phyloP scores from a whole-genome alignment of 805 yeast species.

The Tetrapisispora namnaoensis region DNA sequence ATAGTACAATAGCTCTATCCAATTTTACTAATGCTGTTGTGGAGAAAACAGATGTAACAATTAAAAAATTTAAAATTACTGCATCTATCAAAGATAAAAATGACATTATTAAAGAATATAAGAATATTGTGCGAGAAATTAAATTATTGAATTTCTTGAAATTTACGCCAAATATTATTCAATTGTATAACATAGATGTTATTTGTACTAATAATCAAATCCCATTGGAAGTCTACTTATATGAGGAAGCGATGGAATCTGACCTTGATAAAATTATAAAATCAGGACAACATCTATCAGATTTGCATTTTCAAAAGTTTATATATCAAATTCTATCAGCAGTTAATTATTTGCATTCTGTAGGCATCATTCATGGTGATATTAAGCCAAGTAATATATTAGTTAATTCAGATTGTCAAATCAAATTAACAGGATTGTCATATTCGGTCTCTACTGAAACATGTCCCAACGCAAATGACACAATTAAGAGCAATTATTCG shows the following conservation, averaged over 20 bases:
- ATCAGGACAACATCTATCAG: constrained; percentile 86
- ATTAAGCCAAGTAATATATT: constrained; percentile 87
- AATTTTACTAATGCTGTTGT: constrained; percentile 1
- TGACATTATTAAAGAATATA: constrained; percentile 22
- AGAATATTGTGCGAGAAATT: constrained; percentile 83
- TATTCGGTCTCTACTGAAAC: constrained; percentile 61
- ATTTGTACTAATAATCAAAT: constrained; percentile 57
- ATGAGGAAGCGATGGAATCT: constrained; percentile 97
- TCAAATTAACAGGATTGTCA: constrained; percentile 96
- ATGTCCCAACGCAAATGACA: constrained; percentile 66
- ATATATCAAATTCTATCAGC: constrained; percentile 89
- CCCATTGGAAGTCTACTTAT: constrained; percentile 74
- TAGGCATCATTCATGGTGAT: constrained; percentile 89
- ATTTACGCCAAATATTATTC: constrained; percentile 92
- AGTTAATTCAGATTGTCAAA: constrained; percentile 93
- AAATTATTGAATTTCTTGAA: constrained; percentile 86
- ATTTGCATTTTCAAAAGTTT: constrained; percentile 89
- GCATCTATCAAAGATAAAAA: not conserved
- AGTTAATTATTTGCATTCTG: constrained; percentile 76
- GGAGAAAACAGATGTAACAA: not conserved
- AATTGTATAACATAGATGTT: constrained; percentile 87
- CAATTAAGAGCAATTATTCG: constrained; percentile 86
- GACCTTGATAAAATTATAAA: constrained; percentile 96
- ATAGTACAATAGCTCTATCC: not conserved
- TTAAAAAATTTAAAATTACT: not conserved